Evolutionary conservation across 768 basidiomycete genomes (phyloP).

Genomic region (Pulveroboletus sp.): DNA sequence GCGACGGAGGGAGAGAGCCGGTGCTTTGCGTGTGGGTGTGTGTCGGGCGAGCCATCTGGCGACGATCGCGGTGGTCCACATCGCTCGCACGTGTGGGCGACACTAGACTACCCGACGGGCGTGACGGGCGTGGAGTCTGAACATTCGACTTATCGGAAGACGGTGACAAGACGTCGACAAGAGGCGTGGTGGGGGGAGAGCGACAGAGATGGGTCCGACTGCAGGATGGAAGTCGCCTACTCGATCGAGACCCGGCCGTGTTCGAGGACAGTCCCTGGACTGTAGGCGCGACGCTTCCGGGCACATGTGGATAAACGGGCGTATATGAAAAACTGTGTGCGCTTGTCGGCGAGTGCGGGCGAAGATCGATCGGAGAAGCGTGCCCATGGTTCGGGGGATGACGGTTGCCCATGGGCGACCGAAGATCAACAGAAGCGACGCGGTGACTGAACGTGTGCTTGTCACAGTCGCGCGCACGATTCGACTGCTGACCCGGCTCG

Average conservation of each 20-base stretch:
- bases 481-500: not conserved
- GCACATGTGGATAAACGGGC: not conserved
- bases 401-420: too few species aligned
- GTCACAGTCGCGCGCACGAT: conserved; percentile 10
- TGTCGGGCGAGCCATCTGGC: conserved; percentile 1
- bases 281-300: conserved; percentile 3
- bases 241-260: conserved; percentile 1
- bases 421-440: conserved; percentile 17
- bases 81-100: not conserved
- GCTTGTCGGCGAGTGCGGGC: conserved; percentile 1
- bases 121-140: not conserved
- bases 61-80: conserved; percentile 1
- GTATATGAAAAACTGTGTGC: conserved; percentile 11
- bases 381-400: not conserved
- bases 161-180: not conserved
- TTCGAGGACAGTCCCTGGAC: conserved; percentile 9
- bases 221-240: conserved; percentile 17
- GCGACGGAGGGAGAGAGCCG: not conserved
- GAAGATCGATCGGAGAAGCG: conserved; percentile 21
- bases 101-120: conserved; percentile 1
- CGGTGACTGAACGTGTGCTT: conserved; percentile 12
- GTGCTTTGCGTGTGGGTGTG: not conserved
- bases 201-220: not conserved
- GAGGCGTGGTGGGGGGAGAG: not conserved
- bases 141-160: not conserved